Base-by-base conservation (phyloP, 2,329 filamentous ascomycete species). In the Beauveria sp. region DNA sequence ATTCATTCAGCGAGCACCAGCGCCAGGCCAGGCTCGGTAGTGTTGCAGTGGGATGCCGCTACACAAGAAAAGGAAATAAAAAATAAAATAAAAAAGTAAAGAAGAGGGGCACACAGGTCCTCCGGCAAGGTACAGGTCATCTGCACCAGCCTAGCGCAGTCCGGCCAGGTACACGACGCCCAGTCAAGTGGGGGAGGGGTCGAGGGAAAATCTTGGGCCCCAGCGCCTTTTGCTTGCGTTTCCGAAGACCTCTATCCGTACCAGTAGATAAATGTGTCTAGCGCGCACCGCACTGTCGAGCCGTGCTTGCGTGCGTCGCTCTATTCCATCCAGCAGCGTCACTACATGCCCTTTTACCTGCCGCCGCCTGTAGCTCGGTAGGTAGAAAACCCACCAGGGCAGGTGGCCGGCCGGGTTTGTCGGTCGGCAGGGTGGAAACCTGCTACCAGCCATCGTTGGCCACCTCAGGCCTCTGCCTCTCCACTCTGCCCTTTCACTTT, bases 111-210 rank as follows among this genome's bases (percentile, higher is more conserved):
- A 34, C 20, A 48, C 14, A 41, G 46, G 55, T 37, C 43, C 44
- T 26, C 53, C 20, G n/a, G 26, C 56, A 71, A 73, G 71, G 71
- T 70, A 73, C 71, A 72, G 69, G 70, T 72, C 70, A 72, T 70
- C 71, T 72, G 70, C 71, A 63, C 70, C 52, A 67, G 61, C 51
- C 70, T 68, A 67, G 70, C 68, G 70, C 65, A 67, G 66, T 66
- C 68, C 64, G 68, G 70, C 67, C 70, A 72, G 70, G 70, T 70
- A 70, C 70, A 71, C 67, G 69, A 69, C 68, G 67, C 64, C 65
- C 65, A 55, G 51, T 26, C 48, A 43, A 46, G 41, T 52, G 34
- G 59, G 51, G 53, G 22, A 53, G 44, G 53, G 50, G 51, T 55
- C 51, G 51, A 48, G 58, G 58, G 51, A 26, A 47, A 41, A 59